These are phyloP conservation scores for Umbilicus rupestris DNA, from an alignment of 164 flowering plant genomes.

Conservation along the genomic window DNA sequence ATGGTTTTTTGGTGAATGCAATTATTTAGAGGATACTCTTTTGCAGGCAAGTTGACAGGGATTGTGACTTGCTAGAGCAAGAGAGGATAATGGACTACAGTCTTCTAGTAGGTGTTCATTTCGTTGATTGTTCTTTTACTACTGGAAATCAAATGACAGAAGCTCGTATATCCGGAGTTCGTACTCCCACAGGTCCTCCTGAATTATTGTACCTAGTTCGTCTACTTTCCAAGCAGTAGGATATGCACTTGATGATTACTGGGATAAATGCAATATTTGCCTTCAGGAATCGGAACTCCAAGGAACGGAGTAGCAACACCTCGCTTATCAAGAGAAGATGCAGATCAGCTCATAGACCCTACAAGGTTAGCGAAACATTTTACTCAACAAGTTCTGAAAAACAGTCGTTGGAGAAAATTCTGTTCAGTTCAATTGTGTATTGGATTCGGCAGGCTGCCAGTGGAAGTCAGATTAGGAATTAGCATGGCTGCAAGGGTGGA, in stretches of 20 bases:
- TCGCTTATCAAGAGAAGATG: slow-evolving; percentile 48
- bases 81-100: slow-evolving; percentile 95
- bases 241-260: background rate
- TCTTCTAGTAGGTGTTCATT: slow-evolving; percentile 76
- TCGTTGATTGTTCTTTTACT: slow-evolving; percentile 32
- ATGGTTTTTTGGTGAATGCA: too few relatives aligned
- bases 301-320: slow-evolving; percentile 28
- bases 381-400: background rate
- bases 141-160: slow-evolving; percentile 19
- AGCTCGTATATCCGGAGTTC: slow-evolving; percentile 17
- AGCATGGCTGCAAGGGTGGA: slow-evolving; percentile 78
- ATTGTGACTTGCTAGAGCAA: slow-evolving; percentile 82
- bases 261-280: slow-evolving; percentile 1
- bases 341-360: slow-evolving; percentile 51
- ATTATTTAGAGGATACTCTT: slow-evolving; percentile 2
- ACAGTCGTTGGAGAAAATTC: background rate
- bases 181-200: slow-evolving; percentile 17
- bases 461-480: slow-evolving; percentile 41
- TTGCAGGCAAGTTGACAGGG: slow-evolving; percentile 81
- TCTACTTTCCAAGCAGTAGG: slow-evolving; percentile 7
- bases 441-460: slow-evolving; percentile 35
- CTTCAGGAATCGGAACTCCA: slow-evolving; percentile 30
- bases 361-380: slow-evolving; percentile 24
- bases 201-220: background rate
- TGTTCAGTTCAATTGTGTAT: background rate